Evolutionary conservation across 208 protist species (phyloP).

Genomic region (Acanthamoeba sp.): DNA sequence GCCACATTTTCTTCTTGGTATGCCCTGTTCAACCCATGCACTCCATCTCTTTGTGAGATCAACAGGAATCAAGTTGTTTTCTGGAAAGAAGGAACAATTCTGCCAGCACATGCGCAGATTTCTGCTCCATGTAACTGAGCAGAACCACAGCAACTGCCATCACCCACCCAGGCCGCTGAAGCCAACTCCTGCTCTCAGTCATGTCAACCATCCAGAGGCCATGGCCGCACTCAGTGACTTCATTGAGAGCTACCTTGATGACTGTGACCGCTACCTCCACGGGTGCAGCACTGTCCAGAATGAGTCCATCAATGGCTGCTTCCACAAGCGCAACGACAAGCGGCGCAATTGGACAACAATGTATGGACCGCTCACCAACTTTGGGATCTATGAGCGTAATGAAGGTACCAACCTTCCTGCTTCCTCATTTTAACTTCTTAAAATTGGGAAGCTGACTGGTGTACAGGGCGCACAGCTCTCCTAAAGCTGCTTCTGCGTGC

Average conservation of each 20-base stretch:
- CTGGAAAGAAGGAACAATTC: neutral
- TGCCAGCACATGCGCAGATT: neutral
- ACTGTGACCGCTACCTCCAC: neutral
- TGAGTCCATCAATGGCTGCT: neutral
- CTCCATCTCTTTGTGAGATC: too few species aligned
- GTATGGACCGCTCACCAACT: neutral
- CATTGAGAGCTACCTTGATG: constrained; percentile 8
- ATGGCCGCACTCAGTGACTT: neutral
- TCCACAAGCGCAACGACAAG: constrained; percentile 2
- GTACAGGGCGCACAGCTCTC: neutral
- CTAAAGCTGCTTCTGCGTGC: neutral
- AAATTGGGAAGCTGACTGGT: neutral
- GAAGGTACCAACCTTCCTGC: neutral
- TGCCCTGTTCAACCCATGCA: too few species aligned
- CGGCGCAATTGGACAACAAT: neutral
- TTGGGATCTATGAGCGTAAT: neutral
- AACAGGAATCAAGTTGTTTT: neutral
- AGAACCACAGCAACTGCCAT: neutral
- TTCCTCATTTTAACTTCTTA: neutral
- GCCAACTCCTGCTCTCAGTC: neutral
- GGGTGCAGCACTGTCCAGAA: neutral
- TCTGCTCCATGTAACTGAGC: neutral
- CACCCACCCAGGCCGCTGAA: neutral
- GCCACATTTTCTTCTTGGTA: constrained; percentile 17
- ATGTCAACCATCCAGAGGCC: neutral